Conservation (phyloP, 2,329 filamentous ascomycete species). For the Arthrobotrys pseudoclavata region DNA sequence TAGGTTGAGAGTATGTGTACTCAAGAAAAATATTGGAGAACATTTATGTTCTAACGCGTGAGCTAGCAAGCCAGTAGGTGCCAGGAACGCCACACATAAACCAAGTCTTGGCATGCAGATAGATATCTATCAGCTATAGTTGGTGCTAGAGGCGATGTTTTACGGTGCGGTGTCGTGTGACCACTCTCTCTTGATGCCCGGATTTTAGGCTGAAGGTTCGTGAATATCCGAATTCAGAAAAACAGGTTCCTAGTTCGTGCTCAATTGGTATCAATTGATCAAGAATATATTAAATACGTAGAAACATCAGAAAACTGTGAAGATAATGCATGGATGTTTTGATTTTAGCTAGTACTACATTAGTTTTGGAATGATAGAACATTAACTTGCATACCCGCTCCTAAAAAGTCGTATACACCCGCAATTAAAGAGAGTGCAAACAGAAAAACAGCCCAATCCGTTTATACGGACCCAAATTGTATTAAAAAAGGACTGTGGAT, state of each 20-base stretch:
- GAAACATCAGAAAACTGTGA: too few species aligned
- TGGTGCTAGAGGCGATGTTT: not conserved
- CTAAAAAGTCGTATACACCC: not conserved
- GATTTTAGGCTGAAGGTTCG: too few species aligned
- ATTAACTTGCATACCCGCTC: not conserved
- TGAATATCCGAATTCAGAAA: too few species aligned
- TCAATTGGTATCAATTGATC: too few species aligned
- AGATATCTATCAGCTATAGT: not conserved
- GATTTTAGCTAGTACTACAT: conserved; percentile 15
- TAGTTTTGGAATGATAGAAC: not conserved
- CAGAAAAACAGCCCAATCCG: not conserved
- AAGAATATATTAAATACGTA: not conserved
- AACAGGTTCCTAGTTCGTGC: too few species aligned
- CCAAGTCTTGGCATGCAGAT: not conserved
- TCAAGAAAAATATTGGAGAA: not conserved
- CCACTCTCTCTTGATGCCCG: too few species aligned
- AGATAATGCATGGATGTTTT: not conserved
- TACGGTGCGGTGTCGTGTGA: not conserved
- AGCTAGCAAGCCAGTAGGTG: not conserved
- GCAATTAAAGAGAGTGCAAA: not conserved
- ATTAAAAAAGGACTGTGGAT: too few species aligned
- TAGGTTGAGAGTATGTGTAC: too few species aligned
- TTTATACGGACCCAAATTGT: not conserved
- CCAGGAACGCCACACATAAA: not conserved
- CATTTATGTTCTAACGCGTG: not conserved